Conservation (phyloP, 139 green algal genomes). For the Asterochloris sp. region DNA sequence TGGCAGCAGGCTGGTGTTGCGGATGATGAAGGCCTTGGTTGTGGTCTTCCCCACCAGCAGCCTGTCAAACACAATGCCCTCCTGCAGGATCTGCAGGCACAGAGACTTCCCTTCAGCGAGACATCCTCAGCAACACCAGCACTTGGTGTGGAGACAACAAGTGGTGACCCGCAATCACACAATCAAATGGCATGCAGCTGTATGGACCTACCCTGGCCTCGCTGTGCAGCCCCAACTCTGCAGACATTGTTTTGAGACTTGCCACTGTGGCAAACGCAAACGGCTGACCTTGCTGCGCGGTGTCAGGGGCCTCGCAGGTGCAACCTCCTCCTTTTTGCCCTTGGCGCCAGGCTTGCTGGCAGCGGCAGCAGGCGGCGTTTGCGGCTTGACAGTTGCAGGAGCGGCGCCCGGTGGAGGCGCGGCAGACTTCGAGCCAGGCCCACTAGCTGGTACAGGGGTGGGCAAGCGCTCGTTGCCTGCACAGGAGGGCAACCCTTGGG, state of each 20-base stretch:
- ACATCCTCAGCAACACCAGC: too few species aligned
- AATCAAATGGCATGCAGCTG: too few species aligned
- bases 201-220: too few species aligned
- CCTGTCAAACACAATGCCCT: slow-evolving; percentile 62
- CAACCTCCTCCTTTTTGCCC: neutral
- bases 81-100: slow-evolving; percentile 28
- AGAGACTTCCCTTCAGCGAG: neutral
- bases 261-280: neutral
- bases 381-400: neutral
- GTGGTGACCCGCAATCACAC: too few species aligned
- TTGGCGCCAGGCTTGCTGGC: neutral
- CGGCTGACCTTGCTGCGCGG: slow-evolving; percentile 11
- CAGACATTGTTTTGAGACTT: too few species aligned
- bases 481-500: too few species aligned
- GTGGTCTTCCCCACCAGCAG: slow-evolving; percentile 62
- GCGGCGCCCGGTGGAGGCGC: neutral
- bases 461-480: neutral
- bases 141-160: too few species aligned
- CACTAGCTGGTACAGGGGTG: neutral
- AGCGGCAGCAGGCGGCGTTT: slow-evolving; percentile 7
- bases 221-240: too few species aligned
- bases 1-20: slow-evolving; percentile 67
- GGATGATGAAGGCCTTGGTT: slow-evolving; percentile 50
- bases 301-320: slow-evolving; percentile 4
- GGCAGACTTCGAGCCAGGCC: neutral